These are phyloP conservation scores for Botrytis pseudocinerea DNA, from an alignment of 2,329 filamentous ascomycete genomes.

Conservation along the genomic window DNA sequence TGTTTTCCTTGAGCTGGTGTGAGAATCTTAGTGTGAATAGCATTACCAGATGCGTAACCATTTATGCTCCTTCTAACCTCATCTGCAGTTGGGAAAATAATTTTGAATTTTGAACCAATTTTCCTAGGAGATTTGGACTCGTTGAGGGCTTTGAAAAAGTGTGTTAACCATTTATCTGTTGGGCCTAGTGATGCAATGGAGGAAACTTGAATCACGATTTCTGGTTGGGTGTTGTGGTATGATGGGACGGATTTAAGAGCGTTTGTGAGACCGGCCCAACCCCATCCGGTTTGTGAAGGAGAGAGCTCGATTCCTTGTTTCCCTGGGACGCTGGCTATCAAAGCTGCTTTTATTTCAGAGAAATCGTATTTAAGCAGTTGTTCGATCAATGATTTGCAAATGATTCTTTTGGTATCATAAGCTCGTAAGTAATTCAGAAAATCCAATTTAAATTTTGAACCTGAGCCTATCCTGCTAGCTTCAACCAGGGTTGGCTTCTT, in stretches of 20 bases:
- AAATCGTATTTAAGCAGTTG: conserved; percentile 69
- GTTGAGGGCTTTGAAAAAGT: conserved; percentile 56
- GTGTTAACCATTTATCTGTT: conserved; percentile 70
- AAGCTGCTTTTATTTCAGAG: conserved; percentile 62
- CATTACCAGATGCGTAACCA: conserved; percentile 74
- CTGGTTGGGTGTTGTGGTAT: conserved; percentile 42
- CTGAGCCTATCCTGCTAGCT: conserved; percentile 52
- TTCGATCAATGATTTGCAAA: conserved; percentile 56
- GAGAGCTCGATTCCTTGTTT: conserved; percentile 53
- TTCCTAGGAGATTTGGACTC: conserved; percentile 33
- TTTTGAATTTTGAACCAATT: conserved; percentile 56
- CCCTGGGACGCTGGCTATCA: conserved; percentile 79
- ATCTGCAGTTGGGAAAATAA: conserved; percentile 78
- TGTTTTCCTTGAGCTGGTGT: conserved; percentile 72
- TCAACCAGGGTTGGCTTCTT: conserved; percentile 7
- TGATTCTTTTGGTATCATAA: conserved; percentile 62
- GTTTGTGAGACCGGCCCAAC: conserved; percentile 69
- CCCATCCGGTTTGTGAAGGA: conserved; percentile 62
- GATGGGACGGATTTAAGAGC: conserved; percentile 57
- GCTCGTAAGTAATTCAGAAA: conserved; percentile 69
- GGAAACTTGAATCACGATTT: conserved; percentile 68
- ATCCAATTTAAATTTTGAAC: conserved; percentile 72
- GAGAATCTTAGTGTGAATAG: conserved; percentile 79
- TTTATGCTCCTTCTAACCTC: conserved; percentile 76
- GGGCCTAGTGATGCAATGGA: conserved; percentile 78